A percentile compares a stretch with the other conserved stretches of the same genome.
phyloP scores from a whole-genome alignment of 1,284 basidiomycete genomes.

The Trichosporon asahii region DNA sequence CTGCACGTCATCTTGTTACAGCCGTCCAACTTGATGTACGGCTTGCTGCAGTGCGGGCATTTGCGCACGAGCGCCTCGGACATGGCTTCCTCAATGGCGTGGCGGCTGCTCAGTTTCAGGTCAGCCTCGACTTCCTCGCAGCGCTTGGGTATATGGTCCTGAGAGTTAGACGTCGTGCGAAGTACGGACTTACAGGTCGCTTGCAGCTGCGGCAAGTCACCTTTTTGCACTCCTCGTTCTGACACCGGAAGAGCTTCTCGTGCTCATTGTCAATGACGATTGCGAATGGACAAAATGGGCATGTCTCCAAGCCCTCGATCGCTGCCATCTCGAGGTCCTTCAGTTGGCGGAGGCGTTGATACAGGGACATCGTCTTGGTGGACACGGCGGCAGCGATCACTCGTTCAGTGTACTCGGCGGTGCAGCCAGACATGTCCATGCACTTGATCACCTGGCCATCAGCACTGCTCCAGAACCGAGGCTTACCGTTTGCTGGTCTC shows the following conservation, averaged over 20 bases:
- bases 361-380: constrained; percentile 63
- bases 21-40: constrained; percentile 47
- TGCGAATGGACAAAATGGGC: constrained; percentile 77
- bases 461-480: neutral
- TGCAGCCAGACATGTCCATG: constrained; percentile 74
- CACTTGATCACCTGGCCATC: constrained; percentile 62
- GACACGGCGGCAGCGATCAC: constrained; percentile 60
- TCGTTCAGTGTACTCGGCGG: constrained; percentile 62
- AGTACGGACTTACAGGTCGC: constrained; percentile 58
- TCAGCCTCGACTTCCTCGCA: constrained; percentile 73
- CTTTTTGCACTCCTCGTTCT: constrained; percentile 66
- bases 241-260: constrained; percentile 75
- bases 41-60: constrained; percentile 59
- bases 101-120: constrained; percentile 65
- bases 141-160: constrained; percentile 83
- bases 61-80: constrained; percentile 75
- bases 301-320: constrained; percentile 64
- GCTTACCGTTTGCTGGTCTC: constrained; percentile 48
- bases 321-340: constrained; percentile 72
- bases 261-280: constrained; percentile 71
- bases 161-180: neutral
- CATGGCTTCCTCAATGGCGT: constrained; percentile 84
- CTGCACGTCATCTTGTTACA: constrained; percentile 65
- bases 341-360: constrained; percentile 67
- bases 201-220: constrained; percentile 75